These are phyloP conservation scores for Pseudocercospora cruenta DNA, from an alignment of 2,329 filamentous ascomycete genomes.

Conservation along the genomic window DNA sequence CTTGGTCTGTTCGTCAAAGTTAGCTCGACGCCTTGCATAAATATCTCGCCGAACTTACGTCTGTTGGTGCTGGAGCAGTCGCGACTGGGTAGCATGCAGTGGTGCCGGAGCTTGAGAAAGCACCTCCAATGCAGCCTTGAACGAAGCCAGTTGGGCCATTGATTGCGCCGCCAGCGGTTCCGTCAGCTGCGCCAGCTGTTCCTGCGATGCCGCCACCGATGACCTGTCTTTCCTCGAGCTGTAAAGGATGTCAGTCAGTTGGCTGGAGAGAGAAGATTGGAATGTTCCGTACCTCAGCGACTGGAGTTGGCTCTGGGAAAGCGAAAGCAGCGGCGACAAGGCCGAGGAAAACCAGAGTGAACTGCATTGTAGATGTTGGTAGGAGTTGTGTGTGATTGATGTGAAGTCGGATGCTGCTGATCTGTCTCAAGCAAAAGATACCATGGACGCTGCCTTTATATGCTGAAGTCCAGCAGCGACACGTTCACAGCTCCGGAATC, in stretches of 20 bases:
- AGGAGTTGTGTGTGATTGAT: neutral
- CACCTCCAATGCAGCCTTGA: conserved; percentile 24
- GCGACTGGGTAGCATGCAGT: conserved; percentile 21
- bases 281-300: neutral
- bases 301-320: neutral
- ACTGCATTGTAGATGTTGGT: neutral
- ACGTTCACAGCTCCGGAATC: neutral
- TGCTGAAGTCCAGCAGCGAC: neutral
- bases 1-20: neutral
- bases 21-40: neutral
- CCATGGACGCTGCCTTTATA: neutral
- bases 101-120: conserved; percentile 4
- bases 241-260: neutral
- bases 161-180: conserved; percentile 23
- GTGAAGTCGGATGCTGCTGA: too few relatives aligned
- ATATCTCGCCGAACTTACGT: conserved; percentile 7
- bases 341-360: neutral
- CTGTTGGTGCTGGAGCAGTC: conserved; percentile 20
- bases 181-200: conserved; percentile 13
- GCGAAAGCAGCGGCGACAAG: neutral
- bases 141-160: conserved; percentile 24
- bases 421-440: too few relatives aligned
- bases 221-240: conserved; percentile 8
- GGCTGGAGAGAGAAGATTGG: neutral
- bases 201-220: conserved; percentile 21